phyloP scores from a whole-genome alignment of 139 green algal species.

The Tetradesmus obliquus region DNA sequence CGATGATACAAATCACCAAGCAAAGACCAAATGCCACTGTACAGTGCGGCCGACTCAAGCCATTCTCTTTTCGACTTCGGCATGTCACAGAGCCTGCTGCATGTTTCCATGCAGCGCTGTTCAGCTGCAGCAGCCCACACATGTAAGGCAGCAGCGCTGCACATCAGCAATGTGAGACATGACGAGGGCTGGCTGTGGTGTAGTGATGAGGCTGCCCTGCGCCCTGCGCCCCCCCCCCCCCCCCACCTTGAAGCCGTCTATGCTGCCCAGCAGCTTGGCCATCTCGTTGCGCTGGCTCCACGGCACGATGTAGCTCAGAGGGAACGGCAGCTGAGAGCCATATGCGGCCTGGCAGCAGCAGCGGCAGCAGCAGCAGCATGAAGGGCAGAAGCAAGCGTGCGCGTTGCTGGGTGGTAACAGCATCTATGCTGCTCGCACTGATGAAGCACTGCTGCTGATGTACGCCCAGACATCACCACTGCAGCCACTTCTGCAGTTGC shows the following conservation, averaged over 20 bases:
- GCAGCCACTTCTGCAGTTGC: neutral
- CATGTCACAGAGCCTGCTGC: no score
- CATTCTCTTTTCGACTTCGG: no score
- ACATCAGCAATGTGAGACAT: neutral
- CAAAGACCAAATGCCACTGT: neutral
- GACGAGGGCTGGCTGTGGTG: no score
- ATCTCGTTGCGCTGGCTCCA: constrained; percentile 58
- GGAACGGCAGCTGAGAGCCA: constrained; percentile 64
- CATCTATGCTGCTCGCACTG: no score
- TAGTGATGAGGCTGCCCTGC: neutral
- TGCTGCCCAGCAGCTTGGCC: constrained; percentile 38
- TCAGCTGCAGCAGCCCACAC: neutral
- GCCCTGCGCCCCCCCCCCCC: neutral
- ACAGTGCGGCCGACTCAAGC: no score
- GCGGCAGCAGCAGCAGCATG: neutral
- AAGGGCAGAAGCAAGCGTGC: neutral
- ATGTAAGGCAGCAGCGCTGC: neutral
- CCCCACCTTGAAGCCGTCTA: constrained; percentile 54
- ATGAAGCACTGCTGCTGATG: neutral
- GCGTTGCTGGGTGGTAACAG: no score
- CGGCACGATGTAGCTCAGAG: constrained; percentile 69
- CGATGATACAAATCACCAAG: neutral
- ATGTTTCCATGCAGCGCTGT: neutral
- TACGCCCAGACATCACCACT: neutral
- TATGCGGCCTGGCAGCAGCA: constrained; percentile 57